Conservation (phyloP, 495 filamentous ascomycete genomes). For the Poronia punctata region DNA sequence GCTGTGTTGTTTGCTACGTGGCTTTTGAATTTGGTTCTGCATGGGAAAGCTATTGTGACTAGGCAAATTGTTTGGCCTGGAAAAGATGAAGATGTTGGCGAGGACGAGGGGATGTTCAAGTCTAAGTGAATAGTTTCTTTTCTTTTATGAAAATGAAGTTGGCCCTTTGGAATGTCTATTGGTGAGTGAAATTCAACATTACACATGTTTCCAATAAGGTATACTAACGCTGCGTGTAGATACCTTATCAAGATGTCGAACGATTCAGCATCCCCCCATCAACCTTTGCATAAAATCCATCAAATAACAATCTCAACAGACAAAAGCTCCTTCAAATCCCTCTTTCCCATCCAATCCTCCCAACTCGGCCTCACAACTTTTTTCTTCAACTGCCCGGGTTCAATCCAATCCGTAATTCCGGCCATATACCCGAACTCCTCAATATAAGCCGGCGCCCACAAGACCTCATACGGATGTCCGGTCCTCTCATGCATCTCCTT, state of each 20-base stretch:
- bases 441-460: constrained; percentile 27
- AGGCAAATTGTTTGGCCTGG: constrained; percentile 46
- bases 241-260: too few relatives aligned
- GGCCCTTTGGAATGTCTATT: too few relatives aligned
- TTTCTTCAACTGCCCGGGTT: constrained; percentile 28
- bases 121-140: not conserved
- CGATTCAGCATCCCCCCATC: too few relatives aligned
- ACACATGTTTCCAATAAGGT: too few relatives aligned
- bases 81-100: constrained; percentile 38
- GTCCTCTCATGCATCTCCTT: constrained; percentile 28
- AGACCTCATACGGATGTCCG: constrained; percentile 32
- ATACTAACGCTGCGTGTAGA: too few relatives aligned
- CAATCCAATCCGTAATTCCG: constrained; percentile 27
- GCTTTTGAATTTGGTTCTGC: constrained; percentile 40
- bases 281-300: too few relatives aligned
- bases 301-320: not conserved
- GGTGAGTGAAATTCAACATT: too few relatives aligned
- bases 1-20: constrained; percentile 42
- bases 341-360: constrained; percentile 28
- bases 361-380: constrained; percentile 21
- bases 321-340: constrained; percentile 15
- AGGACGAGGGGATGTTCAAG: not conserved
- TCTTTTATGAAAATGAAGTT: too few relatives aligned
- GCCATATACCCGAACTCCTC: constrained; percentile 37
- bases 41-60: constrained; percentile 36